These are phyloP conservation scores for Xylaria curta DNA, from an alignment of 495 filamentous ascomycete species.

Conservation along the genomic window DNA sequence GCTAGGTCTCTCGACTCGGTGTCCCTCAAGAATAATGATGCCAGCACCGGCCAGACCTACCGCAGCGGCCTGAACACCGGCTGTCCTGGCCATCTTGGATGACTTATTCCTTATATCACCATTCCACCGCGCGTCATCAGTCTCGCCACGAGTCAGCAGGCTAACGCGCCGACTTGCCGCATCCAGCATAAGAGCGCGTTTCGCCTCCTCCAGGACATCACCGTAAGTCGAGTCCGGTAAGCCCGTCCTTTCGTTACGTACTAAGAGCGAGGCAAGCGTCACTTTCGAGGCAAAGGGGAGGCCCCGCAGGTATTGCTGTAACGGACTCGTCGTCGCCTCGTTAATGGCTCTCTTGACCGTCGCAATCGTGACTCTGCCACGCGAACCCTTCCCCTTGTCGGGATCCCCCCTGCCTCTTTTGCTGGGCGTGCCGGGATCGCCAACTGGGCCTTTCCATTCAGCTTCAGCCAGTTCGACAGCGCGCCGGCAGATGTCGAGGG, in stretches of 20 bases:
- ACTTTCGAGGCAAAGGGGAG: constrained; percentile 84
- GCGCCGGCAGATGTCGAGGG: constrained; percentile 92
- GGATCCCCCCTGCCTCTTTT: constrained; percentile 37
- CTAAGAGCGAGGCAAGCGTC: constrained; percentile 80
- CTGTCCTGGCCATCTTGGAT: constrained; percentile 52
- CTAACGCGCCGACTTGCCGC: constrained; percentile 52
- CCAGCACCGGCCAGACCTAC: constrained; percentile 86
- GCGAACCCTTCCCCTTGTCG: constrained; percentile 28
- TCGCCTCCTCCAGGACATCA: constrained; percentile 92
- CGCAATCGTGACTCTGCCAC: constrained; percentile 80
- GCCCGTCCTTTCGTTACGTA: constrained; percentile 80
- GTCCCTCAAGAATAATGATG: constrained; percentile 79
- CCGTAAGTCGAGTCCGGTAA: constrained; percentile 84
- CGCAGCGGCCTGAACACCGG: constrained; percentile 73
- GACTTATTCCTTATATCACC: constrained; percentile 16
- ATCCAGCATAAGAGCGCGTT: constrained; percentile 70
- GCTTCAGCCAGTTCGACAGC: constrained; percentile 96
- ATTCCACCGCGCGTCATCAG: constrained; percentile 18
- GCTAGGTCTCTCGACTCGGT: constrained; percentile 80
- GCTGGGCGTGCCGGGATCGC: constrained; percentile 49
- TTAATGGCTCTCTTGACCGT: constrained; percentile 93
- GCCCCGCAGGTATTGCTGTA: constrained; percentile 84
- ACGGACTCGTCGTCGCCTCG: constrained; percentile 89
- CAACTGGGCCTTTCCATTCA: constrained; percentile 51
- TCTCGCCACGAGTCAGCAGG: constrained; percentile 30